A percentile compares a stretch with the other conserved stretches of the same genome.
phyloP scores from a whole-genome alignment of 202 grass and related monocot genomes.

The Schoenoplectus tabernaemontani region DNA sequence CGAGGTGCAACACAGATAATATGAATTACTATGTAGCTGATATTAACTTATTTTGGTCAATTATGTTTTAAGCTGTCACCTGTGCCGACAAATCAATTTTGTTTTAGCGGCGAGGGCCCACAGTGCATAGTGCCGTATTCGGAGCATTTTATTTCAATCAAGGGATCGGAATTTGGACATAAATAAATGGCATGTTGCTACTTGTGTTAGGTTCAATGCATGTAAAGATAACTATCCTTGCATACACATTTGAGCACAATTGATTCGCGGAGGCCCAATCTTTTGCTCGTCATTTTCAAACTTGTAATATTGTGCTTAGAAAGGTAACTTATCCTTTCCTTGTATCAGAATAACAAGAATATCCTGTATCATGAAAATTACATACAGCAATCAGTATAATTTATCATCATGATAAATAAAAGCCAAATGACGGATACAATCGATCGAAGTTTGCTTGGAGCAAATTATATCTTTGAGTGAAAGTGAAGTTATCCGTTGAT shows the following conservation, averaged over 20 bases:
- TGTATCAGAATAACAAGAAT: neutral
- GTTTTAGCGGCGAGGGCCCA: neutral
- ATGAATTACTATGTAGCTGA: too few species aligned
- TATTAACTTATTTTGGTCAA: too few species aligned
- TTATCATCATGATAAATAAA: slow-evolving; percentile 2
- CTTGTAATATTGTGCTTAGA: too few species aligned
- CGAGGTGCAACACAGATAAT: too few species aligned
- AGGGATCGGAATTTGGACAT: neutral
- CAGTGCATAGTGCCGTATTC: neutral
- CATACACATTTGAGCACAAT: too few species aligned
- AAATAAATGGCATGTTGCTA: neutral
- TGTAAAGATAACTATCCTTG: too few species aligned
- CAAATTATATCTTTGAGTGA: neutral
- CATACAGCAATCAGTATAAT: neutral
- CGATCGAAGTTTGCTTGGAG: too few species aligned
- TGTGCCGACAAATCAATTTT: neutral
- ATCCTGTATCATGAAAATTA: neutral
- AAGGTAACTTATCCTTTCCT: neutral
- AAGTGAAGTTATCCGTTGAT: neutral
- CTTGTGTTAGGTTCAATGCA: neutral
- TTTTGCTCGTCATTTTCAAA: too few species aligned
- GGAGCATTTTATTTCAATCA: neutral
- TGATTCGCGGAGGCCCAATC: too few species aligned
- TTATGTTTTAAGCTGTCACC: neutral
- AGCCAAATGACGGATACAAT: neutral